Conservation (phyloP, 306 rosid species). For the Citrullus amarus region DNA sequence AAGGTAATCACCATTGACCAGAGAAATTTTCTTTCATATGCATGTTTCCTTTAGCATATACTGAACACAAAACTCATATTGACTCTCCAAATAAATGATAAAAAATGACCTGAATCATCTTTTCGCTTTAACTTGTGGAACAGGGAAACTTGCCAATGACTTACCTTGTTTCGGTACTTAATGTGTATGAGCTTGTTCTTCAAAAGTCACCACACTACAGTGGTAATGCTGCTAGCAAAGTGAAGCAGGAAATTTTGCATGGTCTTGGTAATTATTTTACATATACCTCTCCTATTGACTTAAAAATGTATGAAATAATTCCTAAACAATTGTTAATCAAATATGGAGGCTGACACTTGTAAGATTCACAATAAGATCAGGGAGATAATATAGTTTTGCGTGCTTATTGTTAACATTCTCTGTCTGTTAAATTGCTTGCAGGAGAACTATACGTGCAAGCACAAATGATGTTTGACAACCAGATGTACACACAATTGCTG, state of each 20-base stretch:
- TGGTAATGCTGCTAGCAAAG: conserved; percentile 56
- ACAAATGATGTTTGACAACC: conserved; percentile 58
- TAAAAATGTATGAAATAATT: background rate
- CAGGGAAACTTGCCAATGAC: conserved; percentile 85
- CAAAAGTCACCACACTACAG: conserved; percentile 49
- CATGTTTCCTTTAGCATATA: background rate
- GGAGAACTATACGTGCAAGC: conserved; percentile 91
- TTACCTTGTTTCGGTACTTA: conserved; percentile 70
- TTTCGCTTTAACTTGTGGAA: conserved; percentile 24
- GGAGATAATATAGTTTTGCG: background rate
- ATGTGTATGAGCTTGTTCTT: conserved; percentile 67
- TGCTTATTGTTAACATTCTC: background rate
- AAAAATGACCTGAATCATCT: background rate
- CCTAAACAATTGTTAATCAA: background rate
- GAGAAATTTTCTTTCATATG: conserved; percentile 5
- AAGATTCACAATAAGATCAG: background rate
- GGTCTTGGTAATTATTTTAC: conserved; percentile 63
- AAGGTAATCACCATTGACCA: conserved; percentile 42
- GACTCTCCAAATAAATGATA: background rate
- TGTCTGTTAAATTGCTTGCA: conserved; percentile 23
- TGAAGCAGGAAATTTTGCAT: conserved; percentile 88
- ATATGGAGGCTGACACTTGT: background rate
- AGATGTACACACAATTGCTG: conserved; percentile 54
- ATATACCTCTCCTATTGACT: background rate
- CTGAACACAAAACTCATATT: background rate